A percentile compares a stretch with the other conserved stretches of the same genome.
phyloP scores from a whole-genome alignment of 2,329 filamentous ascomycete species.

The Colletotrichum siamense region DNA sequence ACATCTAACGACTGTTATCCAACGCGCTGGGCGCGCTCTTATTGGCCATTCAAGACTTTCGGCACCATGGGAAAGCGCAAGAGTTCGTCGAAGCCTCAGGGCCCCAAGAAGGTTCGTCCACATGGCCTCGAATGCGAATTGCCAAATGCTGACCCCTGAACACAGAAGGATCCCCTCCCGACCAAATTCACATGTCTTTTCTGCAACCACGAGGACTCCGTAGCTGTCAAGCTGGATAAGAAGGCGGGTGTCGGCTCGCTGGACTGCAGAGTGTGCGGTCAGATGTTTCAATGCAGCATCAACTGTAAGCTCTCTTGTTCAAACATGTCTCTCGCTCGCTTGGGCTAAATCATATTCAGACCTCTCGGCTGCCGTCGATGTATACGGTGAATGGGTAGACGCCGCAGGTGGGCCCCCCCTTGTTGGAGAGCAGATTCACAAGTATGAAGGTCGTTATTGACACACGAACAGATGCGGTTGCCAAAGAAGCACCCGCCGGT shows the following conservation, averaged over 20 bases:
- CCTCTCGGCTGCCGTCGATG: slow-evolving; percentile 88
- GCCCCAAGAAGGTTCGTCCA: slow-evolving; percentile 75
- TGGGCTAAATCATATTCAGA: slow-evolving; percentile 55
- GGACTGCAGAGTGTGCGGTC: slow-evolving; percentile 90
- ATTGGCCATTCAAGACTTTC: not conserved
- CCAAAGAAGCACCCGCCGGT: slow-evolving; percentile 43
- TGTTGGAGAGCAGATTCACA: not conserved
- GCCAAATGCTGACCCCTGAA: not conserved
- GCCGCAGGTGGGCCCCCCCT: slow-evolving; percentile 61
- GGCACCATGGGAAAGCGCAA: slow-evolving; percentile 85
- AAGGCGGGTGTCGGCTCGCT: slow-evolving; percentile 86
- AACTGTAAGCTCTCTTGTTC: slow-evolving; percentile 70
- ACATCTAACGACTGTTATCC: not conserved
- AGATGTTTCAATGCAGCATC: slow-evolving; percentile 90
- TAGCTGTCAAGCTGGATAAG: slow-evolving; percentile 91
- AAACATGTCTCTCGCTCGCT: not conserved
- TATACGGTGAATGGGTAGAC: slow-evolving; percentile 98
- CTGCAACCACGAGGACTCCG: slow-evolving; percentile 96
- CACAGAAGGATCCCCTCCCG: slow-evolving; percentile 71
- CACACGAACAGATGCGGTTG: slow-evolving; percentile 49
- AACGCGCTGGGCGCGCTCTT: not conserved
- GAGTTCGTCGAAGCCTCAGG: slow-evolving; percentile 80
- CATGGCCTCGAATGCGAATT: not conserved
- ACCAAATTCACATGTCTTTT: slow-evolving; percentile 96
- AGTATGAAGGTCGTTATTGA: not conserved